Percentiles rank a stretch among this genome's conserved stretches.
Evolutionary conservation across 441 rosid genomes (phyloP).

Genomic region (Cnidoscolus chayamansa): DNA sequence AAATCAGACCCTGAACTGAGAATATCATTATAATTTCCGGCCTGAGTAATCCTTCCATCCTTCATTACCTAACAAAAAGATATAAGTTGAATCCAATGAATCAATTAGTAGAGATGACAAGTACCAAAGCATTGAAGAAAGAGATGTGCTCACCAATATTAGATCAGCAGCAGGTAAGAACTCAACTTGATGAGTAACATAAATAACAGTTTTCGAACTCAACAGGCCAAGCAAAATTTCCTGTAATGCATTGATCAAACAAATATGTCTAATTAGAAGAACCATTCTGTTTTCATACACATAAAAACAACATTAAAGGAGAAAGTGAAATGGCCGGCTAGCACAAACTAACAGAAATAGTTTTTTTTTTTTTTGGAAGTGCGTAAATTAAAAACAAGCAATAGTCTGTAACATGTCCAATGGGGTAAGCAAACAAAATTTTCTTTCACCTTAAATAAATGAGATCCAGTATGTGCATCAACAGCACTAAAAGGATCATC

Average conservation of each 20-base stretch:
- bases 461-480: constrained; percentile 90
- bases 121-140: neutral
- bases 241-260: constrained; percentile 26
- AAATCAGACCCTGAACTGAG: constrained; percentile 69
- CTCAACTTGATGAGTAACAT: constrained; percentile 69
- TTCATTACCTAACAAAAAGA: constrained; percentile 64
- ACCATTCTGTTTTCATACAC: neutral
- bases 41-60: constrained; percentile 78
- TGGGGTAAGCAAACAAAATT: constrained; percentile 6
- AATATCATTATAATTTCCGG: constrained; percentile 76
- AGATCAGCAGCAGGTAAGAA: constrained; percentile 65
- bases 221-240: constrained; percentile 55
- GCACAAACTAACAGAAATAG: neutral
- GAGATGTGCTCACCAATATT: constrained; percentile 45
- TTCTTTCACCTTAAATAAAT: constrained; percentile 57
- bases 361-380: neutral
- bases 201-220: constrained; percentile 51
- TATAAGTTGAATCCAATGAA: neutral
- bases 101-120: constrained; percentile 10
- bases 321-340: neutral
- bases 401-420: neutral
- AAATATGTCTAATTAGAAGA: neutral
- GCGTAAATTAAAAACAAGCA: neutral
- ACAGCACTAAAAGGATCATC: constrained; percentile 95
- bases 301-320: neutral